Base-by-base conservation (phyloP, 2,329 filamentous ascomycete genomes). In the Pseudogymnoascus sp. region DNA sequence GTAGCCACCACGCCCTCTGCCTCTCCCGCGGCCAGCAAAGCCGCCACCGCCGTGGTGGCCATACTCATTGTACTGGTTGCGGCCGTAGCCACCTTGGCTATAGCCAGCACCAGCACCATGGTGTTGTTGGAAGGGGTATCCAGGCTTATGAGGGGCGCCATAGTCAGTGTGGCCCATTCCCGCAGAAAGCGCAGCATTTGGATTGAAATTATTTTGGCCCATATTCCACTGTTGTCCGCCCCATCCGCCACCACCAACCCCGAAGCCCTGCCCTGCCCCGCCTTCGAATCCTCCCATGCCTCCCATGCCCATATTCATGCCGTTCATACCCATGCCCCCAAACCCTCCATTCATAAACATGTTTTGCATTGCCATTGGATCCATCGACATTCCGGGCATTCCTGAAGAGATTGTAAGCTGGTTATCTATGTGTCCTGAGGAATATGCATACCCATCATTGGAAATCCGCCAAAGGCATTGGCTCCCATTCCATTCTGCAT, bases 171-270 rank as follows among this genome's bases (percentile, higher is more conserved):
- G 82, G 79, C 86, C 87, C 84, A 90, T 90, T 82, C 86, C 86
- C 83, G 85, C 74, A 57, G 50, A 57, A 57, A 33, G 50, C 73
- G 79, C 83, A 89, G 79, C 85, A 89, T 86, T 91, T 89, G 86
- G 83, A 87, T 86, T 92, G 87, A 86, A 91, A 88, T 90, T 91
- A 90, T 90, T 88, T 88, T 89, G 87, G 82, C 86, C 85, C 35
- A 38, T 85, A 87, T 87, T 89, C 88, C 88, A 91, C 82, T 87
- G 86, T 80, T 90, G 87, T 79, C 88, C 87, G 81, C 83, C 83
- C 82, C 88, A 89, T 87, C 88, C 91, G 81, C 87, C 87, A 84
- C 87, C 50, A 15, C 50, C 50, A 19, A 26, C 47, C 19, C 50
- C 87, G 82, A 86, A 83, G 76, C 85, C 84, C 73, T 79, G 75